Evolutionary conservation across 768 basidiomycete species (phyloP), one percentile per base, ranked within the genome.

Genomic region (Collybiopsis confluens): DNA sequence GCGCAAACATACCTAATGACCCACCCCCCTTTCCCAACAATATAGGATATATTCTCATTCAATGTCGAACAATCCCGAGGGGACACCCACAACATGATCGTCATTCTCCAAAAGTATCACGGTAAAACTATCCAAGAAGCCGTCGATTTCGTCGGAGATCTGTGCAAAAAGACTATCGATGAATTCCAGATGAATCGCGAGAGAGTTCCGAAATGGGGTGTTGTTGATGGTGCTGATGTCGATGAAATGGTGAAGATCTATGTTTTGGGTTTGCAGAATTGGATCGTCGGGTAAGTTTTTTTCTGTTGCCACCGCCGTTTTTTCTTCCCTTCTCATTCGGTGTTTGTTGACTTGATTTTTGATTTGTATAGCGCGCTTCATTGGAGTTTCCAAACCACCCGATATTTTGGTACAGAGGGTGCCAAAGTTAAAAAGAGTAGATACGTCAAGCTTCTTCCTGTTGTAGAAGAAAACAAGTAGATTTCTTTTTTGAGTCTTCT

Each of bases 31-130:
- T 13, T 38, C n/a, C 2, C 53, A 52, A 18, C 45, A 13, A 35
- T 38, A 4, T 53, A 87, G 86, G 87, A 88, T 57, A 83, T 88
- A 33, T 84, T 86, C 63, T 89, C 86, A 1, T 90, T 85, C 66
- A 87, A 88, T 56, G 79, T 81, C 41, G 88, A 89, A 61, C 87
- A 88, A 65, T 78, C 85, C 2, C 78, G 81, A 13, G 79, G 77
- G 7, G 83, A 86, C 56, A 83, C 80, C 16, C 82, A 86, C 65
- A 88, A 90, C 64, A 84, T 88, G 77, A 76, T 90, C 51, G 71
- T 75, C 18, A 82, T 88, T 45, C 74, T 88, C 57, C 86, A 85
- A 83, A 68, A 73, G 42, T 72, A 82, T 55, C 78, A 81, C 47
- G 78, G 75, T 3, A 70, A 83, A 45, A 71, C 71, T 30, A 68